A percentile compares a stretch with the other conserved stretches of the same genome.
Conservation (phyloP, 139 green algal species). For the Asterochloris sp. region DNA sequence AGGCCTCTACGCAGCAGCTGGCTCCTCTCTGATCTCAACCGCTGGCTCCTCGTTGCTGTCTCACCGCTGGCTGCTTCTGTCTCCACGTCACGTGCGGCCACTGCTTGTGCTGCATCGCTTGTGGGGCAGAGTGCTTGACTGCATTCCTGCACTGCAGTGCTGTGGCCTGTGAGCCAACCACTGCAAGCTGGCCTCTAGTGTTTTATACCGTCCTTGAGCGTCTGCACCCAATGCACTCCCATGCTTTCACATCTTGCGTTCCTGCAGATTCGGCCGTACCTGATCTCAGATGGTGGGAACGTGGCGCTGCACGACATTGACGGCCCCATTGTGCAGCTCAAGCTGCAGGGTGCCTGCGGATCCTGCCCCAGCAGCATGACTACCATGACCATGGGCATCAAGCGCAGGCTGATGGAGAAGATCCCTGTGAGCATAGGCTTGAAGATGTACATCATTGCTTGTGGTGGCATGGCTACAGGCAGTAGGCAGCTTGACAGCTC, state of each 20-base stretch:
- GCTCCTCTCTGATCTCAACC: no score
- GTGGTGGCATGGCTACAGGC: neutral
- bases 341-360: conserved; percentile 86
- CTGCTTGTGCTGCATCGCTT: neutral
- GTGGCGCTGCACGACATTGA: conserved; percentile 99
- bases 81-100: neutral
- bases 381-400: conserved; percentile 99
- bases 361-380: conserved; percentile 87
- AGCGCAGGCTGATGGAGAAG: conserved; percentile 90
- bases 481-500: neutral
- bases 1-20: no score
- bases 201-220: neutral
- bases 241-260: neutral
- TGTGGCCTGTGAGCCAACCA: no score
- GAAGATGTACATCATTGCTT: neutral
- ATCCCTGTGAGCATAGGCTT: conserved; percentile 71
- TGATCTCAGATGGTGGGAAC: conserved; percentile 92
- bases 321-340: conserved; percentile 86
- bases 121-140: neutral
- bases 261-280: conserved; percentile 87
- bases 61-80: neutral
- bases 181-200: neutral
- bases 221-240: neutral
- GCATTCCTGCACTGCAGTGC: no score
- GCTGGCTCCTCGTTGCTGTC: no score